Evolutionary conservation across 2,329 filamentous ascomycete genomes (phyloP).

Genomic region (Cladophialophora yegresii): DNA sequence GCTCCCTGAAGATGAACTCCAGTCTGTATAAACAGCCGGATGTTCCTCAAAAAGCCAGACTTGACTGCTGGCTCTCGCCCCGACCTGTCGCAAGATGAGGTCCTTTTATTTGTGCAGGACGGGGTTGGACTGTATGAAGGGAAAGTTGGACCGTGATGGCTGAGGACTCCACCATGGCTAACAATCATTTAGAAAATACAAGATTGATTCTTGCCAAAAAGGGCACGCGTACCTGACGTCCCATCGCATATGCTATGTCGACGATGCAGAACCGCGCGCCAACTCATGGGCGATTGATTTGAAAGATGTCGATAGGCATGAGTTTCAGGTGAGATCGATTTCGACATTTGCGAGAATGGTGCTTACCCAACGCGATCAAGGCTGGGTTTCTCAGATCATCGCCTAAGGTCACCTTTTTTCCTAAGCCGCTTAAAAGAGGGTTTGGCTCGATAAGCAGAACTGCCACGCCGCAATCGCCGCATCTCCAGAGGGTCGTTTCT

Average conservation of each 20-base stretch:
- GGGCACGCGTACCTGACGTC: constrained; percentile 96
- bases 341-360: neutral
- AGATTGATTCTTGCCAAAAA: constrained; percentile 90
- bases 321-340: constrained; percentile 70
- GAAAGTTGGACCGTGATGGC: constrained; percentile 40
- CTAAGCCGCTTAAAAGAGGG: constrained; percentile 72
- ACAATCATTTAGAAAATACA: constrained; percentile 71
- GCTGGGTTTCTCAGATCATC: constrained; percentile 94
- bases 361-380: constrained; percentile 47
- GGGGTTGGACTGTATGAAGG: constrained; percentile 97
- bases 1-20: constrained; percentile 24
- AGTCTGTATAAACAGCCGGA: constrained; percentile 44
- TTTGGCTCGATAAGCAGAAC: constrained; percentile 57
- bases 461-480: constrained; percentile 41
- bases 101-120: constrained; percentile 93
- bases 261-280: constrained; percentile 79
- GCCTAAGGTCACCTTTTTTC: constrained; percentile 83
- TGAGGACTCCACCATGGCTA: constrained; percentile 1
- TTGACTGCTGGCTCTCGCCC: constrained; percentile 95
- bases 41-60: constrained; percentile 96
- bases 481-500: constrained; percentile 29
- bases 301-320: constrained; percentile 85
- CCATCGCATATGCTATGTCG: constrained; percentile 92
- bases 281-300: constrained; percentile 83
- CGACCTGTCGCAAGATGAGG: constrained; percentile 88